phyloP scores from a whole-genome alignment of 106 monocot species.

The Ottelia alismoides region DNA sequence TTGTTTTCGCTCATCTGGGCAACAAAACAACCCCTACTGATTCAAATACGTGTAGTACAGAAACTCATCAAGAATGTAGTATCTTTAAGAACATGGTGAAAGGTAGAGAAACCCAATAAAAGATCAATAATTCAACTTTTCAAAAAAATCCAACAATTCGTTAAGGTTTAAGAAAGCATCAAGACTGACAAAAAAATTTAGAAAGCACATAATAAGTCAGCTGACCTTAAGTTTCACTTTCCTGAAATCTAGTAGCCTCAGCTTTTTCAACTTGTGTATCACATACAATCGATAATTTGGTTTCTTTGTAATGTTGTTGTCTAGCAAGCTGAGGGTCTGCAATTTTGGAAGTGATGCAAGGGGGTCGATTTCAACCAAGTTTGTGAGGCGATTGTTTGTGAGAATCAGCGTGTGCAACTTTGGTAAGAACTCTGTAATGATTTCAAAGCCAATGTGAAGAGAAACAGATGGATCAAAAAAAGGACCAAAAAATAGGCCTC shows the following conservation, averaged over 20 bases:
- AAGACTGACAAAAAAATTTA: too few relatives aligned
- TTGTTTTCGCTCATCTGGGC: too few relatives aligned
- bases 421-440: constrained; percentile 66
- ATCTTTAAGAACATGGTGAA: too few relatives aligned
- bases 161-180: too few relatives aligned
- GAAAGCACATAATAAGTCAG: too few relatives aligned
- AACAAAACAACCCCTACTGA: too few relatives aligned
- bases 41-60: too few relatives aligned
- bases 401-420: constrained; percentile 88
- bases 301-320: constrained; percentile 93
- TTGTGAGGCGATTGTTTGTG: constrained; percentile 93
- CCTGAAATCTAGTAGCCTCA: constrained; percentile 83
- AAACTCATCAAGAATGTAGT: too few relatives aligned
- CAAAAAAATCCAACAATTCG: too few relatives aligned
- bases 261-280: constrained; percentile 72
- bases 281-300: constrained; percentile 93
- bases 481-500: not conserved
- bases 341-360: constrained; percentile 81
- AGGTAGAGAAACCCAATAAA: too few relatives aligned
- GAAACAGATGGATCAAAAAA: not conserved
- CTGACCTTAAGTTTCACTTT: constrained; percentile 92
- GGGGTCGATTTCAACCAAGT: constrained; percentile 95
- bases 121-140: too few relatives aligned
- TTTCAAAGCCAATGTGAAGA: not conserved
- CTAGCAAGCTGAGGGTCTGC: constrained; percentile 79